Evolutionary conservation across 2,329 filamentous ascomycete species (phyloP).

Genomic region (Colletotrichum zoysiae): DNA sequence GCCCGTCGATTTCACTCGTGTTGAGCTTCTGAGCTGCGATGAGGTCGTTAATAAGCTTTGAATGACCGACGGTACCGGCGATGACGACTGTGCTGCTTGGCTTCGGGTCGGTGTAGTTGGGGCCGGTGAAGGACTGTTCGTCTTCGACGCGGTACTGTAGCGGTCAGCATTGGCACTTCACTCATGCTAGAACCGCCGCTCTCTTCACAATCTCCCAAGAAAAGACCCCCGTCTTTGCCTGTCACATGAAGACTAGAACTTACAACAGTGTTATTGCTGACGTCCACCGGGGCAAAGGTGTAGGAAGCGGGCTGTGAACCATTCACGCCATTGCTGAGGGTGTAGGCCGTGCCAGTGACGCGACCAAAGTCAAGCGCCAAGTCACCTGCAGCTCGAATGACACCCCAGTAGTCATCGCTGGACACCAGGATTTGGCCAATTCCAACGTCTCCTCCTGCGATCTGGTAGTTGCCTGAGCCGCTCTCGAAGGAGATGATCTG

Average conservation of each 20-base stretch:
- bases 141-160: slow-evolving; percentile 58
- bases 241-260: slow-evolving; percentile 41
- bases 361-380: slow-evolving; percentile 77
- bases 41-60: slow-evolving; percentile 70
- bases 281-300: slow-evolving; percentile 58
- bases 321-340: slow-evolving; percentile 63
- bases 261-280: slow-evolving; percentile 62
- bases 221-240: too few relatives aligned
- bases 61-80: slow-evolving; percentile 76
- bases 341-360: slow-evolving; percentile 76
- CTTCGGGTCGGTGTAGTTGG: slow-evolving; percentile 56
- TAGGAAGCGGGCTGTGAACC: slow-evolving; percentile 55
- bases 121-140: slow-evolving; percentile 59
- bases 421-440: slow-evolving; percentile 68
- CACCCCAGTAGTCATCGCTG: slow-evolving; percentile 73
- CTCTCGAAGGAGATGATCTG: slow-evolving; percentile 58
- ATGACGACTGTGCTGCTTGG: slow-evolving; percentile 70
- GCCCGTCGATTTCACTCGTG: slow-evolving; percentile 66
- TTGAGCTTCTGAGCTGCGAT: slow-evolving; percentile 69
- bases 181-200: neutral
- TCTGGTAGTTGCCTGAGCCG: slow-evolving; percentile 47
- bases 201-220: neutral
- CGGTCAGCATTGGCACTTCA: neutral
- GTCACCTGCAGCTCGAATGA: slow-evolving; percentile 75
- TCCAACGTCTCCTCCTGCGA: slow-evolving; percentile 53